Conservation (phyloP, 805 yeast species). For the Kazachstania africana region DNA sequence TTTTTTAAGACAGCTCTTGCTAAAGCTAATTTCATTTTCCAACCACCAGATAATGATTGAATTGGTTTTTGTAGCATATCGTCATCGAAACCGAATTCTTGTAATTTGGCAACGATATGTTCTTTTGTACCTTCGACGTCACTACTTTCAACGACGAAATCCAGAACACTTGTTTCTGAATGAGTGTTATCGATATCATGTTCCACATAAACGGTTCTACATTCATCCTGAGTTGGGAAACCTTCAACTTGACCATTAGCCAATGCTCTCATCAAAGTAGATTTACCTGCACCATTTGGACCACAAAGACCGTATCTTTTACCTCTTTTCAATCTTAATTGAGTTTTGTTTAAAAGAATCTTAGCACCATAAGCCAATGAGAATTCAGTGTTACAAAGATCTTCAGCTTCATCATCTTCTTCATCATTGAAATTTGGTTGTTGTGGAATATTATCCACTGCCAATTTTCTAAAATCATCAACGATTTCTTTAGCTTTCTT, state of each 20-base stretch:
- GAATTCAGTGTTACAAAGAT: conserved; percentile 99
- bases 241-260: conserved; percentile 99
- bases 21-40: too few species aligned
- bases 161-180: conserved; percentile 89
- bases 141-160: conserved; percentile 71
- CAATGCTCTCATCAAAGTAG: conserved; percentile 94
- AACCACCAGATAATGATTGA: conserved; percentile 98
- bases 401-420: conserved; percentile 99
- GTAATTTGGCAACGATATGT: conserved; percentile 54
- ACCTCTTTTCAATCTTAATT: conserved; percentile 96
- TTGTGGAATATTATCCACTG: conserved; percentile 95
- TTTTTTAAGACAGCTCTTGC: too few species aligned
- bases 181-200: conserved; percentile 98
- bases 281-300: conserved; percentile 99
- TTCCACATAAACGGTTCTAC: conserved; percentile 98
- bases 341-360: conserved; percentile 98
- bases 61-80: too few species aligned
- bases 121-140: conserved; percentile 65
- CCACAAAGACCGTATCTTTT: conserved; percentile 99
- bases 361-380: conserved; percentile 99
- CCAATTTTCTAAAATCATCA: conserved; percentile 90
- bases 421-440: conserved; percentile 94
- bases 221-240: conserved; percentile 98
- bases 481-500: conserved; percentile 78
- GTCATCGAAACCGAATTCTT: conserved; percentile 78